Conservation (phyloP, 148 eudicot genomes). For the Mesembryanthemum crystallinum region DNA sequence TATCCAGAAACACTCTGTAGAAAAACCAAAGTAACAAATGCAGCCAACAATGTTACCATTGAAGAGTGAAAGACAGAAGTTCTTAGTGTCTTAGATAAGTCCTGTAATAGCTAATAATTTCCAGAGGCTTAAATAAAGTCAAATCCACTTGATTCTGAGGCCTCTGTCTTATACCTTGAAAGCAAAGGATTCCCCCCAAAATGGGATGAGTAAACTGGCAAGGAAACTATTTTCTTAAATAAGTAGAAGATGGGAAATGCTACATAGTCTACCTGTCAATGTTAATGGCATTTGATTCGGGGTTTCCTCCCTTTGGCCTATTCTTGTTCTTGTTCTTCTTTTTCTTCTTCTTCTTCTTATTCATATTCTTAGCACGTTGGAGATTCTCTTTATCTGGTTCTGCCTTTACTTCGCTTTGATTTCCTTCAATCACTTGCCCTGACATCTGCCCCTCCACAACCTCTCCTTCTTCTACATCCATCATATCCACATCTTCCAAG, state of each 20-base stretch:
- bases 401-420: conserved; percentile 26
- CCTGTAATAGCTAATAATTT: no score
- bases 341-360: conserved; percentile 44
- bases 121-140: no score
- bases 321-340: conserved; percentile 53
- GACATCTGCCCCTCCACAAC: conserved; percentile 37
- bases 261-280: conserved; percentile 48
- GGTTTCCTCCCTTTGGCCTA: conserved; percentile 27
- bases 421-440: conserved; percentile 25
- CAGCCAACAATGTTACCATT: no score
- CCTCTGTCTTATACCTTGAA: neutral
- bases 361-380: conserved; percentile 39
- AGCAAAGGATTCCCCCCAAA: neutral
- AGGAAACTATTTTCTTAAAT: neutral
- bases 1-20: no score
- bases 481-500: conserved; percentile 69
- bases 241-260: neutral
- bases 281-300: conserved; percentile 43
- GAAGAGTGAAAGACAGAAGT: no score
- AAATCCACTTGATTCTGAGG: no score
- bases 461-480: conserved; percentile 86
- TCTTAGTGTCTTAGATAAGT: no score
- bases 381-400: conserved; percentile 26
- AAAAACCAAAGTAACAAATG: no score
- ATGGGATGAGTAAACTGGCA: neutral